These are phyloP conservation scores for Yarrowia sp. DNA, from an alignment of 805 yeast genomes.

Conservation along the genomic window DNA sequence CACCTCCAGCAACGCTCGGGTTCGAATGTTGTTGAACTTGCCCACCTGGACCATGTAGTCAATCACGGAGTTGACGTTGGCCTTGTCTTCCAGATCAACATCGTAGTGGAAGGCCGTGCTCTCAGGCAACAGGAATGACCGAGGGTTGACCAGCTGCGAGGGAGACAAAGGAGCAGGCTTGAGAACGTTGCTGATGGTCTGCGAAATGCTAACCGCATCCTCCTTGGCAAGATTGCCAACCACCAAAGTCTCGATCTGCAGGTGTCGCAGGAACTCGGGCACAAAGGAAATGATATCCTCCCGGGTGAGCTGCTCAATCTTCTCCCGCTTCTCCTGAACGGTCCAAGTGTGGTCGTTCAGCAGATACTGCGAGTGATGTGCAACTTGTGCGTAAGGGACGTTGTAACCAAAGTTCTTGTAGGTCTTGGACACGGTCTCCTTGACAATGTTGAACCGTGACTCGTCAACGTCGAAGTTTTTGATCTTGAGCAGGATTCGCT, in stretches of 20 bases:
- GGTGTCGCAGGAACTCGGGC: conserved; percentile 53
- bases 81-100: conserved; percentile 50
- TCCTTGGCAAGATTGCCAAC: conserved; percentile 65
- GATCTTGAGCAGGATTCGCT: conserved; percentile 56
- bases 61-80: conserved; percentile 79
- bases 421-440: conserved; percentile 59
- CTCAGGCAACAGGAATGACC: conserved; percentile 41
- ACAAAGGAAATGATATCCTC: conserved; percentile 52
- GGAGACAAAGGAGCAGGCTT: conserved; percentile 42
- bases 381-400: conserved; percentile 76
- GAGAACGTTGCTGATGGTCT: conserved; percentile 43
- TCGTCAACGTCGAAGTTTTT: conserved; percentile 48
- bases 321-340: conserved; percentile 56
- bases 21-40: conserved; percentile 43
- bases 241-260: conserved; percentile 66
- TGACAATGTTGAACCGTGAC: conserved; percentile 63
- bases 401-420: conserved; percentile 66
- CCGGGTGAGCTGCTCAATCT: conserved; percentile 45
- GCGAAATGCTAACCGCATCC: conserved; percentile 52
- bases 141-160: conserved; percentile 45
- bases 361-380: conserved; percentile 56
- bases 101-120: conserved; percentile 32
- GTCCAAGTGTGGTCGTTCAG: conserved; percentile 72
- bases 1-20: conserved; percentile 56
- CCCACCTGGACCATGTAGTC: conserved; percentile 75